Percentiles rank a stretch among this genome's conserved stretches.
These are phyloP conservation scores for Trichoderma atrobrunneum DNA, from an alignment of 2,329 filamentous ascomycete genomes.

Conservation along the genomic window DNA sequence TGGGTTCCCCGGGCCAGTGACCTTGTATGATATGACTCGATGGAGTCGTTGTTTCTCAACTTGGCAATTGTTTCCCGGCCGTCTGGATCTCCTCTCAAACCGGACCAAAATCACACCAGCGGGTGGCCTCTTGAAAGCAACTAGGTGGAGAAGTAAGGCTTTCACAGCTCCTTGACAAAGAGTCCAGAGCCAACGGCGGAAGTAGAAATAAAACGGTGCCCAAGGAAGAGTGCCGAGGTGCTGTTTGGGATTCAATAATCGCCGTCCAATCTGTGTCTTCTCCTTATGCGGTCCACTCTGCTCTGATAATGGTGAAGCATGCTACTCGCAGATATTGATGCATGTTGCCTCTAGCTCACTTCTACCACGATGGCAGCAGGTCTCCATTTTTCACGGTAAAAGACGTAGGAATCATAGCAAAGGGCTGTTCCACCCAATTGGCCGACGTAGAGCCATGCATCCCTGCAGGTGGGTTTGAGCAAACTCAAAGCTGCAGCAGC, in stretches of 20 bases:
- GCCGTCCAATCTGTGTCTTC: background rate
- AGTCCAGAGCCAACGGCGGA: background rate
- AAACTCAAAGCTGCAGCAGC: background rate
- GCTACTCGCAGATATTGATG: background rate
- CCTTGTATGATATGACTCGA: background rate
- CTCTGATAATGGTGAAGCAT: background rate
- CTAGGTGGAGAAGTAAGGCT: background rate
- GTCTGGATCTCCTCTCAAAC: background rate
- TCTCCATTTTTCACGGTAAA: background rate
- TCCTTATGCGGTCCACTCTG: background rate
- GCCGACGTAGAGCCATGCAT: background rate
- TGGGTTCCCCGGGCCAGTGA: background rate
- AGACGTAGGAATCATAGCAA: background rate
- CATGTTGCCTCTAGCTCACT: background rate
- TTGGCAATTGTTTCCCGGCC: background rate
- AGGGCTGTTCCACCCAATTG: background rate
- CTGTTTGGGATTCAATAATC: background rate
- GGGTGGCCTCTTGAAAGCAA: background rate
- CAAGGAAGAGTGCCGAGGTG: background rate
- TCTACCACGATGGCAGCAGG: background rate
- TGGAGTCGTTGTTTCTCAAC: background rate
- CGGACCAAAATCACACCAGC: background rate
- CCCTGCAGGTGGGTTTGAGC: background rate
- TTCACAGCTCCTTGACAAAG: background rate
- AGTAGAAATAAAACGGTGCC: background rate